Base-by-base conservation (phyloP, 257 asterid species). In the Misopates orontium region DNA sequence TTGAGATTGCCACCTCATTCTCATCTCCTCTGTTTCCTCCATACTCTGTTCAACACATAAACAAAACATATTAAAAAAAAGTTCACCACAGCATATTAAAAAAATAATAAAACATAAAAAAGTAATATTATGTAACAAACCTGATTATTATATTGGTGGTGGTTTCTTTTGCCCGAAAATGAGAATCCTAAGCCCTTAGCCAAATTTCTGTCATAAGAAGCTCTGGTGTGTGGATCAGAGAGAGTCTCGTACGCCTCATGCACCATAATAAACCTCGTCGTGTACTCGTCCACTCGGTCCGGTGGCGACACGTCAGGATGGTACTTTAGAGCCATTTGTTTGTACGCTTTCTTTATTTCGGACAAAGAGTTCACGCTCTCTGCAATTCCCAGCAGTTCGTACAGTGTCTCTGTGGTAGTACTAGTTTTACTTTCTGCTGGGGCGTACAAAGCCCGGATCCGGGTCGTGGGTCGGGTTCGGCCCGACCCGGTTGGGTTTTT, bases 201-300 rank as follows among this genome's bases (percentile, higher is more conserved):
- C 64, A 77, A 55, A 65, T 64, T 63, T 19, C 39, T 18, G 22
- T 77, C 82, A 31, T 77, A 77, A 49, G 60, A 4, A 48, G 76
- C 70, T 17, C 73, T 53, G 1, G 22, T 64, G 7, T 69, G 60
- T 6, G 82, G 76, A 60, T 77, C 73, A 16, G 82, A 69, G 5
- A 77, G 82, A 0, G 82, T 77, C 23, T 77, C 76, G 51, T 77
- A 77, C 21, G 82, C 82, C 39, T 77, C 71, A 22, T 66, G 48
- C 11, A 65, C 71, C 78, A 28, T 21, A 10, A 77, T 61, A 32
- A 77, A 77, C 51, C 70, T 64, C 68, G 32, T 44, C 8, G 82
- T 77, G 49, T 68, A 18, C 56, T 72, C 78, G 20, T 72, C 73
- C 31, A 66, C 63, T n/a, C 67, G 53, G 23, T 60, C 78, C 53